Evolutionary conservation across 2,329 filamentous ascomycete species (phyloP).

Genomic region (Trichoderma simmonsii): DNA sequence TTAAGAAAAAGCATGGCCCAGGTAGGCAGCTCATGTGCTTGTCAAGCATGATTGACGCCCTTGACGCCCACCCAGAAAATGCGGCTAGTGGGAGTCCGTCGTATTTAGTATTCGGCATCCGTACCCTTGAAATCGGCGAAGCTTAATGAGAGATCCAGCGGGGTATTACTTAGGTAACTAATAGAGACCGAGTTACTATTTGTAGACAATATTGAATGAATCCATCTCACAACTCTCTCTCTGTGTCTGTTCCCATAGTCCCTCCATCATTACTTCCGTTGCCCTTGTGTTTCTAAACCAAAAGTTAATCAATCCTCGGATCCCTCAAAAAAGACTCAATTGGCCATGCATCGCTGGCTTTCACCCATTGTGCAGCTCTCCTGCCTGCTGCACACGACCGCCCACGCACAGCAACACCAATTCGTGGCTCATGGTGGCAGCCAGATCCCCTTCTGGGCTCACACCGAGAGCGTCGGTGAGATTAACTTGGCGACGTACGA

Average conservation of each 20-base stretch:
- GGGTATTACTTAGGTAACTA: not conserved
- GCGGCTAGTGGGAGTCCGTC: not conserved
- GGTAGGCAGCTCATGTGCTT: not conserved
- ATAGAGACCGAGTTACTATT: not conserved
- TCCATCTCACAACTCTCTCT: not conserved
- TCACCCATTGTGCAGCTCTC: not conserved
- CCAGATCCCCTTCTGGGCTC: constrained; percentile 23
- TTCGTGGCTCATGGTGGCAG: not conserved
- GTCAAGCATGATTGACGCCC: not conserved
- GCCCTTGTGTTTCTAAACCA: not conserved
- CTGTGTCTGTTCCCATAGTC: not conserved
- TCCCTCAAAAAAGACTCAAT: not conserved
- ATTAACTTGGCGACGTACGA: constrained; percentile 21
- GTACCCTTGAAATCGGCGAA: not conserved
- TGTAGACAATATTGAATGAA: not conserved
- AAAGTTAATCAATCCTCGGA: not conserved
- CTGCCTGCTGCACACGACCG: not conserved
- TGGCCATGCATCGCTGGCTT: not conserved
- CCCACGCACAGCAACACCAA: constrained; percentile 1
- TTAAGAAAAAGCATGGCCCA: not conserved
- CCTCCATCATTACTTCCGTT: too few species aligned
- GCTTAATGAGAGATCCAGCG: not conserved
- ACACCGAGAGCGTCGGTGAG: constrained; percentile 18
- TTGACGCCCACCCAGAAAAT: not conserved
- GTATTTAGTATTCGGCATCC: not conserved